Conservation (phyloP, 2,329 filamentous ascomycete species). For the Akanthomyces muscarius region DNA sequence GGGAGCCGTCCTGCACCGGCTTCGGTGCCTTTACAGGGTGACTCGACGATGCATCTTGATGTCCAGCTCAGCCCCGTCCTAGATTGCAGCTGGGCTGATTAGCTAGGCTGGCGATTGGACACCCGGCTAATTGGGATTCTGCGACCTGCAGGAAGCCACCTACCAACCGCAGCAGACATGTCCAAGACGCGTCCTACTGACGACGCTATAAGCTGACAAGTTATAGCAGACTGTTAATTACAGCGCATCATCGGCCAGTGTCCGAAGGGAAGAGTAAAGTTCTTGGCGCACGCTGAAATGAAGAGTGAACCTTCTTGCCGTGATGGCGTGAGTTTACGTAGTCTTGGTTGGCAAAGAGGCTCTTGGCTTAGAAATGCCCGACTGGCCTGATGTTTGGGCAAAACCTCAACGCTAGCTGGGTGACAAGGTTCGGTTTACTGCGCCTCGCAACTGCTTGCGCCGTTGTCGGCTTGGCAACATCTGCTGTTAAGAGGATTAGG, state of each 20-base stretch:
- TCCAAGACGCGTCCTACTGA: too few relatives aligned
- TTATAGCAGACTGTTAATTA: too few relatives aligned
- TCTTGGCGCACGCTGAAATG: neutral
- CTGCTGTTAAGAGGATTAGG: too few relatives aligned
- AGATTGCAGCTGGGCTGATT: neutral
- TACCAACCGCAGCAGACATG: too few relatives aligned
- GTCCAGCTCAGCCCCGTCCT: neutral
- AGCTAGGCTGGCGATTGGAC: neutral
- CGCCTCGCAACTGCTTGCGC: neutral
- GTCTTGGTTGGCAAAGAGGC: neutral
- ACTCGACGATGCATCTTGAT: neutral
- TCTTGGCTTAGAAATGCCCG: neutral
- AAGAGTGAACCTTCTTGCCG: neutral
- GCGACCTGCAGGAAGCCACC: too few relatives aligned
- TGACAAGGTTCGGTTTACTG: neutral
- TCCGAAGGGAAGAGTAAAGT: neutral
- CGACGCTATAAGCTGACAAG: too few relatives aligned
- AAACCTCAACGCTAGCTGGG: neutral
- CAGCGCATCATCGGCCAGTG: neutral
- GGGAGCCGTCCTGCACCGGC: neutral
- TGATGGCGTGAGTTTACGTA: neutral
- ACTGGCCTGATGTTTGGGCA: neutral
- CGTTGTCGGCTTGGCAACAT: too few relatives aligned
- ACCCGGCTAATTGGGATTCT: too few relatives aligned
- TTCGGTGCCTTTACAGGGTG: neutral